These are phyloP conservation scores for Dothiorella sarmentorum DNA, from an alignment of 2,329 filamentous ascomycete genomes.

Conservation along the genomic window DNA sequence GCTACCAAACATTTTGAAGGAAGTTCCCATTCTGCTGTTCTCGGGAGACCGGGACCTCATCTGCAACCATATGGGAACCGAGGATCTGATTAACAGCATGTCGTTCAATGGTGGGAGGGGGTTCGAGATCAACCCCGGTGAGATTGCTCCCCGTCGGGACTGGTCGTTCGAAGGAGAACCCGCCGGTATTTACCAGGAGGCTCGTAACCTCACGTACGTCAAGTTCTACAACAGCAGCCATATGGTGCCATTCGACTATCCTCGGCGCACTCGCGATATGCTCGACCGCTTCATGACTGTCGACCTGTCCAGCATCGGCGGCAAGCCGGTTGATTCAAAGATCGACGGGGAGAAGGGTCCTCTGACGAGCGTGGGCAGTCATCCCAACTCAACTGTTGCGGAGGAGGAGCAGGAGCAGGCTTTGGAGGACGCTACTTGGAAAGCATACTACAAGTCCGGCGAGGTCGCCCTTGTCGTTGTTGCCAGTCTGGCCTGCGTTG, in stretches of 20 bases:
- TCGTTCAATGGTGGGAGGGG: conserved; percentile 88
- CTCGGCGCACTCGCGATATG: conserved; percentile 87
- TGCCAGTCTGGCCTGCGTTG: conserved; percentile 65
- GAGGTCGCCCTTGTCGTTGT: conserved; percentile 83
- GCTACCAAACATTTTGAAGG: conserved; percentile 72
- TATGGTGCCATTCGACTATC: conserved; percentile 96
- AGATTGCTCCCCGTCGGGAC: conserved; percentile 84
- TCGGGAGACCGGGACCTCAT: conserved; percentile 93
- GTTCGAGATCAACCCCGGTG: conserved; percentile 82
- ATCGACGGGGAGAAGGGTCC: conserved; percentile 83
- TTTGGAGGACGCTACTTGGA: conserved; percentile 81
- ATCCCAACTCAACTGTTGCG: conserved; percentile 65
- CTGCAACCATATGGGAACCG: conserved; percentile 94
- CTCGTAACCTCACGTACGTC: conserved; percentile 92
- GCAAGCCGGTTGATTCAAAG: conserved; percentile 69
- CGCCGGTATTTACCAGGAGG: conserved; percentile 90
- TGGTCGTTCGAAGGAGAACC: conserved; percentile 90
- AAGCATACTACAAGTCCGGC: conserved; percentile 82
- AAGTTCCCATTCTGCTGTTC: conserved; percentile 80
- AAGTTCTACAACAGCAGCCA: conserved; percentile 94
- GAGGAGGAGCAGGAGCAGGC: conserved; percentile 67
- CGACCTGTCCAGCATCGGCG: conserved; percentile 85
- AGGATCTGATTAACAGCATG: conserved; percentile 85
- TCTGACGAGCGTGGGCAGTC: conserved; percentile 72
- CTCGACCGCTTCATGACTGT: conserved; percentile 93